These are phyloP conservation scores for Chaetomidium leptoderma DNA, from an alignment of 495 filamentous ascomycete species.

Conservation along the genomic window DNA sequence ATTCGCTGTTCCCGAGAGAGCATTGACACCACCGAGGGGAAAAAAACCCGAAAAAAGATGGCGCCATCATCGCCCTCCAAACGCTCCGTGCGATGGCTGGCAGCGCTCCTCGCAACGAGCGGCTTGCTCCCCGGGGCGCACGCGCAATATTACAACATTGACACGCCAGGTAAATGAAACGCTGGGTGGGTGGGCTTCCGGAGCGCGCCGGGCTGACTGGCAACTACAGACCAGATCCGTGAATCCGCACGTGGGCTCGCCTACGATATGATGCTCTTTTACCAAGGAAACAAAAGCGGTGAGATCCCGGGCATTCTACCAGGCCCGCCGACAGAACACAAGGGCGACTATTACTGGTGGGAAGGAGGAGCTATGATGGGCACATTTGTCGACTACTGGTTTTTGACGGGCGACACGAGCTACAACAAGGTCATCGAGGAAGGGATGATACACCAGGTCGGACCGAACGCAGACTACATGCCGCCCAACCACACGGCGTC, in stretches of 20 bases:
- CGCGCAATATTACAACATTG: conserved; percentile 26
- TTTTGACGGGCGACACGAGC: conserved; percentile 59
- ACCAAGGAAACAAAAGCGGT: conserved; percentile 58
- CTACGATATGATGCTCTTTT: conserved; percentile 60
- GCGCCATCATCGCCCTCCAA: conserved; percentile 6
- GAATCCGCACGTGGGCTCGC: conserved; percentile 58
- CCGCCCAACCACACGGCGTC: conserved; percentile 67
- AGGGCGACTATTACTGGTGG: conserved; percentile 57
- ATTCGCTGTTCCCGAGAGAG: not conserved
- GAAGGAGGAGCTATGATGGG: conserved; percentile 50
- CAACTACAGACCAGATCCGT: conserved; percentile 54
- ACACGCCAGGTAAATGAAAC: conserved; percentile 21
- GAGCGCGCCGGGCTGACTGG: conserved; percentile 10
- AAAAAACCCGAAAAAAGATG: conserved; percentile 3
- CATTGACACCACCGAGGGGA: not conserved
- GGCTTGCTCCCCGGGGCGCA: conserved; percentile 19
- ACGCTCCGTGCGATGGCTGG: conserved; percentile 21
- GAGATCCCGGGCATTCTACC: conserved; percentile 63
- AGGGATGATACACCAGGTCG: conserved; percentile 61
- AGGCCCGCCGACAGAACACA: conserved; percentile 43
- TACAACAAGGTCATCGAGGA: conserved; percentile 58
- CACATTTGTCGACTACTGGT: conserved; percentile 67
- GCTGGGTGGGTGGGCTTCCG: not conserved
- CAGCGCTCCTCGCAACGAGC: conserved; percentile 18
- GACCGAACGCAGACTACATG: conserved; percentile 56